Percentiles rank a stretch among this genome's conserved stretches.
Evolutionary conservation across 352 stramenopile species (phyloP).

Genomic region (Pythium plurisporium): DNA sequence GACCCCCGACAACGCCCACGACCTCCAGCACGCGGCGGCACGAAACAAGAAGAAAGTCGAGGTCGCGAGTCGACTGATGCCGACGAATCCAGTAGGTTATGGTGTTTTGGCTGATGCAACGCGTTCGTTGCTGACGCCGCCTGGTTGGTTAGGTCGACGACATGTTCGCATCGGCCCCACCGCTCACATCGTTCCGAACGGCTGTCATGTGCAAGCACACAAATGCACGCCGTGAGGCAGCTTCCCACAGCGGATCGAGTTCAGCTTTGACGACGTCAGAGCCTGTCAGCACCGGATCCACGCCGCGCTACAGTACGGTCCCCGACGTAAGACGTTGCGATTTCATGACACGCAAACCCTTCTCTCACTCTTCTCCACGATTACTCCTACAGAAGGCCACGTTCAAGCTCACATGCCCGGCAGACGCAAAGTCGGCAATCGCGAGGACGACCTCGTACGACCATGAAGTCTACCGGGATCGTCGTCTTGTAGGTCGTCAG

Average conservation of each 20-base stretch:
- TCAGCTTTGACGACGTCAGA: neutral
- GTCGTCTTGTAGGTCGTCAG: constrained; percentile 28
- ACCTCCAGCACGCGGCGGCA: neutral
- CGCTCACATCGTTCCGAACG: constrained; percentile 52
- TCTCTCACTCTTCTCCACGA: neutral
- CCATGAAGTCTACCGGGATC: constrained; percentile 40
- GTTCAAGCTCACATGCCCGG: constrained; percentile 45
- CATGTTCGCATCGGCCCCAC: constrained; percentile 54
- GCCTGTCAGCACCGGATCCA: neutral
- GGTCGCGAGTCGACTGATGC: constrained; percentile 47
- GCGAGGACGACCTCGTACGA: constrained; percentile 54
- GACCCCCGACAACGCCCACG: neutral
- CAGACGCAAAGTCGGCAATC: constrained; percentile 56
- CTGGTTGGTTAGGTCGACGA: constrained; percentile 34
- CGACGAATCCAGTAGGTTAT: constrained; percentile 40
- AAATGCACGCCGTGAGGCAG: constrained; percentile 31
- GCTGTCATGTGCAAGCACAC: constrained; percentile 65
- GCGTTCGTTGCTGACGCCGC: neutral
- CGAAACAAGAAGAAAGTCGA: constrained; percentile 28
- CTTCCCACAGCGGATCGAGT: neutral
- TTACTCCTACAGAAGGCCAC: neutral
- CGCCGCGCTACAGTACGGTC: neutral
- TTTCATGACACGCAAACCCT: neutral
- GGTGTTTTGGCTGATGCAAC: neutral
- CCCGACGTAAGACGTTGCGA: neutral